phyloP scores from a whole-genome alignment of 352 stramenopile species.

The Globisporangium viniferum region DNA sequence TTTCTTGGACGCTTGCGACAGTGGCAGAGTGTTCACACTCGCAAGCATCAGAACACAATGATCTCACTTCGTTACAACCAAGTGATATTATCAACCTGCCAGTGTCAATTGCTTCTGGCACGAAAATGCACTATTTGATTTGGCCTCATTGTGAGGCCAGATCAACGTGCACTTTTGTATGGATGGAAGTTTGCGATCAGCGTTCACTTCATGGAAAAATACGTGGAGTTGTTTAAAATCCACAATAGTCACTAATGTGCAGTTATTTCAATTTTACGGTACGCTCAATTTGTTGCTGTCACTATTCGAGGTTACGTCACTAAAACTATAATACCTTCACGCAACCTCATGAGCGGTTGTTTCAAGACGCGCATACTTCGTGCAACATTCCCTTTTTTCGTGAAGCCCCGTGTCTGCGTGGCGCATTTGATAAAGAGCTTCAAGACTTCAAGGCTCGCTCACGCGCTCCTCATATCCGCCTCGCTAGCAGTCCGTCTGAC shows the following conservation, averaged over 20 bases:
- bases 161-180: too few species aligned
- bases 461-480: not conserved
- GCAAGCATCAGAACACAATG: too few species aligned
- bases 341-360: conserved; percentile 9
- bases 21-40: too few species aligned
- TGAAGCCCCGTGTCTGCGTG: conserved; percentile 2
- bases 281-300: not conserved
- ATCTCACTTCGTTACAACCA: too few species aligned
- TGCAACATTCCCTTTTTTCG: conserved; percentile 15
- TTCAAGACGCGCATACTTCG: conserved; percentile 10
- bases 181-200: too few species aligned
- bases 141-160: too few species aligned
- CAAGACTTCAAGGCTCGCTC: not conserved
- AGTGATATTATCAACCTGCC: too few species aligned
- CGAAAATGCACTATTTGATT: too few species aligned
- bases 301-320: not conserved
- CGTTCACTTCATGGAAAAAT: too few species aligned
- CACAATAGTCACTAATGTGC: not conserved
- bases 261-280: not conserved
- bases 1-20: too few species aligned
- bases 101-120: too few species aligned
- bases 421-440: conserved; percentile 2
- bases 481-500: not conserved
- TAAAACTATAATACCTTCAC: not conserved
- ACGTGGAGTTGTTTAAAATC: not conserved